Percentiles rank a stretch among this genome's conserved stretches.
phyloP scores from a whole-genome alignment of 139 green algal species.

The Picochlorum sp. region DNA sequence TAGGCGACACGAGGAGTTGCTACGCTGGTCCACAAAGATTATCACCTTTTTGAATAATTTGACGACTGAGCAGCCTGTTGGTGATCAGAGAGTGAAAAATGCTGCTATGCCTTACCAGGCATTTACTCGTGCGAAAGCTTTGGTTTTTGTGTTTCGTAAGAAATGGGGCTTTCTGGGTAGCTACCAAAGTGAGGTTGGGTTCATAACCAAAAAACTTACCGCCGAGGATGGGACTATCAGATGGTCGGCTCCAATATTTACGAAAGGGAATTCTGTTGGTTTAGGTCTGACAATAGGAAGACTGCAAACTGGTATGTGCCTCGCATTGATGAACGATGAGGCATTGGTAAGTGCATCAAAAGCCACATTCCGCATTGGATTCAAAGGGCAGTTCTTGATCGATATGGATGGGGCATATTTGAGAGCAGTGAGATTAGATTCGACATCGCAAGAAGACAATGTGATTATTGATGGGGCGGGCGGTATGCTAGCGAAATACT shows the following conservation, averaged over 20 bases:
- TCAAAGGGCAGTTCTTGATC: not conserved
- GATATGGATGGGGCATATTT: slow-evolving; percentile 7
- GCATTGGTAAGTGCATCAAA: not conserved
- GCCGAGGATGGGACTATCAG: not conserved
- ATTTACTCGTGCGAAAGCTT: not conserved
- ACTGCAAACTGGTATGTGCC: not conserved
- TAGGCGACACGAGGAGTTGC: not conserved
- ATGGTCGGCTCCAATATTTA: slow-evolving; percentile 6
- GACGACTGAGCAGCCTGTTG: not conserved
- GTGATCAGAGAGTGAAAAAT: not conserved
- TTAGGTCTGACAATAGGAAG: not conserved
- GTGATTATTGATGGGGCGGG: not conserved
- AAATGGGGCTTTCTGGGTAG: slow-evolving; percentile 3
- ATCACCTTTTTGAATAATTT: slow-evolving; percentile 8
- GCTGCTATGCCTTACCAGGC: slow-evolving; percentile 4
- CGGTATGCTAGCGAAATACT: slow-evolving; percentile 3
- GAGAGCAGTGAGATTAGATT: not conserved
- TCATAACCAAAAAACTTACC: not conserved
- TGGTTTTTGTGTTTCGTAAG: slow-evolving; percentile 1
- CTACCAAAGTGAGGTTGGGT: not conserved
- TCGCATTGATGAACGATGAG: slow-evolving; percentile 2
- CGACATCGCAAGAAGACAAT: not conserved
- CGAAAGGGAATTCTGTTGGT: not conserved
- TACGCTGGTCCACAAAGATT: not conserved
- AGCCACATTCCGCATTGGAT: too few species aligned